These are phyloP conservation scores for Hyaloraphidium curvatum DNA, from an alignment of 192 early-diverging fungal genomes.

Conservation along the genomic window DNA sequence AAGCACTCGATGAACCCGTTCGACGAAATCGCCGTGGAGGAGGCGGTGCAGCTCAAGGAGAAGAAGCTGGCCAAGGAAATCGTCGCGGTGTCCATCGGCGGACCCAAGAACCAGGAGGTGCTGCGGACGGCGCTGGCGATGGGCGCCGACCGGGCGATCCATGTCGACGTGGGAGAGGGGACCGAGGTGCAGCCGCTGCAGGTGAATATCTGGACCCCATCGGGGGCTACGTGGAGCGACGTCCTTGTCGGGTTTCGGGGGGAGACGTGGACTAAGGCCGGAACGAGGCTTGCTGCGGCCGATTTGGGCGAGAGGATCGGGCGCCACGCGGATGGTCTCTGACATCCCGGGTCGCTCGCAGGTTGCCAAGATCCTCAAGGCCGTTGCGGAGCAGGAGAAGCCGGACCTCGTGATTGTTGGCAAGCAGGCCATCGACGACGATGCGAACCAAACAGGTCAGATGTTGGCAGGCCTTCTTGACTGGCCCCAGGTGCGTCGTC, in stretches of 20 bases:
- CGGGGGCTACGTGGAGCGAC: too few species aligned
- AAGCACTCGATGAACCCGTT: conserved; percentile 98
- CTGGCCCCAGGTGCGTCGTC: conserved; percentile 61
- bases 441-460: conserved; percentile 91
- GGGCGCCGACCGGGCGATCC: conserved; percentile 90
- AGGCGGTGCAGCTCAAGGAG: conserved; percentile 86
- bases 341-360: conserved; percentile 4
- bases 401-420: conserved; percentile 86
- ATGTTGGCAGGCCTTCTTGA: conserved; percentile 90
- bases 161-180: conserved; percentile 61
- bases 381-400: conserved; percentile 71
- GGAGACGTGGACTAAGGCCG: not conserved
- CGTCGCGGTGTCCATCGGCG: conserved; percentile 73
- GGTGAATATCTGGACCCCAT: too few species aligned
- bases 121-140: conserved; percentile 91
- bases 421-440: conserved; percentile 99
- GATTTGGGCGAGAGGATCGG: too few species aligned
- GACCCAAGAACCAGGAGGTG: conserved; percentile 73
- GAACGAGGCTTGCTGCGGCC: too few species aligned
- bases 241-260: too few species aligned
- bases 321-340: not conserved
- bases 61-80: conserved; percentile 58
- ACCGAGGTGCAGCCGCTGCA: conserved; percentile 44
- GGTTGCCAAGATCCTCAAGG: conserved; percentile 87
- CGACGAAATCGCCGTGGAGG: conserved; percentile 97